phyloP scores from a whole-genome alignment of 495 filamentous ascomycete species.

The Xylaria venustula region DNA sequence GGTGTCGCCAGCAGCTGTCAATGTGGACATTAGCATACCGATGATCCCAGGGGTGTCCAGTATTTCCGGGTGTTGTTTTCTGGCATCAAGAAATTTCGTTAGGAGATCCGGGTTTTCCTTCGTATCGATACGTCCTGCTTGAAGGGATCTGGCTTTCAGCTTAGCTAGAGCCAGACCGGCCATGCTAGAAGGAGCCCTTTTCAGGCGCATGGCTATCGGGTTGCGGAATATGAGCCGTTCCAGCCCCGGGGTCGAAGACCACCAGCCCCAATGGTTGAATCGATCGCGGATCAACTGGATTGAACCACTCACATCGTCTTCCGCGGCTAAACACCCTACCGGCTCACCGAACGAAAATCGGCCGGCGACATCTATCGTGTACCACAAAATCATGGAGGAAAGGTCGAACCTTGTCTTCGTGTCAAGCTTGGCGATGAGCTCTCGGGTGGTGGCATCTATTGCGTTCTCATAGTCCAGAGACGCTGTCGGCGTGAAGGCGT shows the following conservation, averaged over 20 bases:
- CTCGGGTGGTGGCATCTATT: slow-evolving; percentile 22
- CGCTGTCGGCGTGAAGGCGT: slow-evolving; percentile 27
- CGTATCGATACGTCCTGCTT: background rate
- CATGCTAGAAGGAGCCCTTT: slow-evolving; percentile 16
- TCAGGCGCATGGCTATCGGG: slow-evolving; percentile 17
- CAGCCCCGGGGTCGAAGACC: slow-evolving; percentile 24
- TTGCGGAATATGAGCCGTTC: slow-evolving; percentile 30
- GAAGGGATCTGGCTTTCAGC: slow-evolving; percentile 11
- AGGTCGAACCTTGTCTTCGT: slow-evolving; percentile 15
- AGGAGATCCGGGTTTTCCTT: background rate
- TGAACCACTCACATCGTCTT: slow-evolving; percentile 24
- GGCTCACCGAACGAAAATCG: slow-evolving; percentile 25
- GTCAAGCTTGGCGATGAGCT: slow-evolving; percentile 15
- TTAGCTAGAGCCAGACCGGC: slow-evolving; percentile 13
- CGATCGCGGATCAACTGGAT: slow-evolving; percentile 23
- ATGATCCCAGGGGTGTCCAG: slow-evolving; percentile 35
- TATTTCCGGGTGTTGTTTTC: slow-evolving; percentile 20
- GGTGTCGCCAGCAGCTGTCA: slow-evolving; percentile 58
- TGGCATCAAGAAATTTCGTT: slow-evolving; percentile 11
- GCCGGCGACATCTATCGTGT: slow-evolving; percentile 26
- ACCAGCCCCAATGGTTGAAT: slow-evolving; percentile 26
- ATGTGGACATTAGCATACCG: slow-evolving; percentile 39
- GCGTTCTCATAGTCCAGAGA: slow-evolving; percentile 24
- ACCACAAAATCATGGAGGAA: slow-evolving; percentile 21
- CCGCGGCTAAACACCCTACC: slow-evolving; percentile 21